phyloP scores from a whole-genome alignment of 2,329 filamentous ascomycete species.

The Diaporthe sp. region DNA sequence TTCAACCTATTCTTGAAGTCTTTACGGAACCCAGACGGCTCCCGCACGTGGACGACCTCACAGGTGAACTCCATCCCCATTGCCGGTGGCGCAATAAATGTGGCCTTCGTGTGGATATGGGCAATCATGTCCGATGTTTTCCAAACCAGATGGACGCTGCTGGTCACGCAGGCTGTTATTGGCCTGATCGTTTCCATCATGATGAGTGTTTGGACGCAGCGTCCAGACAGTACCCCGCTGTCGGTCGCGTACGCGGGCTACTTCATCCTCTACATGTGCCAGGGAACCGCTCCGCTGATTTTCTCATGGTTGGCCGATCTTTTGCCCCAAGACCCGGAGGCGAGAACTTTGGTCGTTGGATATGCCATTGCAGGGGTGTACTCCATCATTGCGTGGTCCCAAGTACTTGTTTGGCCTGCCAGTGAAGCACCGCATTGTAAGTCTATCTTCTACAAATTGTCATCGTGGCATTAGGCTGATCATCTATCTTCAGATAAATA shows the following conservation, averaged over 20 bases:
- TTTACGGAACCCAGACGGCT: conserved; percentile 57
- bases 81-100: conserved; percentile 62
- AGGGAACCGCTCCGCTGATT: conserved; percentile 66
- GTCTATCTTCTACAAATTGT: conserved; percentile 38
- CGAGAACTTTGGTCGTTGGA: conserved; percentile 62
- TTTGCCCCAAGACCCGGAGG: conserved; percentile 62
- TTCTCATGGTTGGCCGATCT: conserved; percentile 67
- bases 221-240: conserved; percentile 58
- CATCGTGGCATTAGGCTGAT: neutral
- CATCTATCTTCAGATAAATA: conserved; percentile 53
- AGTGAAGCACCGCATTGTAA: conserved; percentile 63
- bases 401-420: conserved; percentile 67
- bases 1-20: conserved; percentile 60
- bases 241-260: conserved; percentile 65
- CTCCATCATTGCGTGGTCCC: conserved; percentile 64
- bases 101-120: conserved; percentile 68
- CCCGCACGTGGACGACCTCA: conserved; percentile 56
- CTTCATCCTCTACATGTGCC: conserved; percentile 62
- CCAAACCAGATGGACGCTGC: conserved; percentile 64
- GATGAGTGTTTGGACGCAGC: conserved; percentile 67
- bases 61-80: conserved; percentile 65
- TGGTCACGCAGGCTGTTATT: conserved; percentile 62
- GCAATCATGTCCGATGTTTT: conserved; percentile 65
- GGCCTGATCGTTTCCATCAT: conserved; percentile 63
- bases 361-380: conserved; percentile 65